Base-by-base conservation (phyloP, 257 asterid genomes). In the Prunella vulgaris region DNA sequence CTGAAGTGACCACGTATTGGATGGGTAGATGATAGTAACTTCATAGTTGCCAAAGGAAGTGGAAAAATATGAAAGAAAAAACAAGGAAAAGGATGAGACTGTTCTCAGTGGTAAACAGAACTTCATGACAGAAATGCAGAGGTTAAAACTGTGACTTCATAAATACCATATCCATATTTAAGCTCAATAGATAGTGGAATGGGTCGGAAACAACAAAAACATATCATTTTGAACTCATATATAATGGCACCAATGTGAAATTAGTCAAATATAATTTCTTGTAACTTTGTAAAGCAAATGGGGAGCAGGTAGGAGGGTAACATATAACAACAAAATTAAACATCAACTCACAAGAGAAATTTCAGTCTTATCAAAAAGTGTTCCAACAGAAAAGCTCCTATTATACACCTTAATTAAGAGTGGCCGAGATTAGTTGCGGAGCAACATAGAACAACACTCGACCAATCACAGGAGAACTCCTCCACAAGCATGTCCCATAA, bases 1-100 rank as follows among this genome's bases (percentile, higher is more conserved):
- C 90, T 81, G 80, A 90, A 84, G 88, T 93, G 99, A 73, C 90
- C 85, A 70, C 95, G 81, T 70, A 93, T 91, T 25, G 99, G 99
- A 69, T 90, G 89, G 64, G 70, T 78, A 74, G 87, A 79, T 33
- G 88, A 77, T 51, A 93, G 85, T 85, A 87, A 93, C 99, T 93
- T 81, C 85, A 66, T 38, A 51, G 76, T 71, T 51, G 52, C 74
- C 83, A 73, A 74, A 66, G 62, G 69, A 68, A 66, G 64, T 12
- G 10, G 9, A 46, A 73, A 70, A 25, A 35, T 33, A 64, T 66
- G 22, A 59, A 52, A 66, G n/a, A n/a, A 22, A 46, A 63, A 32
- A 52, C 48, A 70, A 18, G 25, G 21, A 59, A 35, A 6, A 60
- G 54, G 67, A 70, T 53, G 62, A 30, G 53, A 38, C 51, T 33